Evolutionary conservation across 768 basidiomycete species (phyloP).

Genomic region (Kwoniella sp.): DNA sequence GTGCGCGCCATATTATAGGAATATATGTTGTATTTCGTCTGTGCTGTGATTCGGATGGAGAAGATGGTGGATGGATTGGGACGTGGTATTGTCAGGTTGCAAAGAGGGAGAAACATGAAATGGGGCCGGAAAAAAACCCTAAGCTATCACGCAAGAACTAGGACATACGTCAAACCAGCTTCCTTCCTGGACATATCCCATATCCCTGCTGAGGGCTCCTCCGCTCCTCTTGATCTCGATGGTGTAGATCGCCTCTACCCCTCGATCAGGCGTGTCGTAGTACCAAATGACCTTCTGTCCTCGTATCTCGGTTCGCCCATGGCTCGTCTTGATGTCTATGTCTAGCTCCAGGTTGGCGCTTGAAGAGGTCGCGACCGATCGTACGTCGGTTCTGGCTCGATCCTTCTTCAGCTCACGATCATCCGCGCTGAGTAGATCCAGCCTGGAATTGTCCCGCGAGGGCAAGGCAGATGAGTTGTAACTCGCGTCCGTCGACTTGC

Average conservation of each 20-base stretch:
- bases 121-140: too few species aligned
- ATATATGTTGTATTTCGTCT: too few species aligned
- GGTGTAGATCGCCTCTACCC: slow-evolving; percentile 54
- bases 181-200: slow-evolving; percentile 31
- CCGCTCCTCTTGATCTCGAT: slow-evolving; percentile 60
- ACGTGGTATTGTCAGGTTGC: too few species aligned
- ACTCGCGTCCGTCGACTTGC: slow-evolving; percentile 5
- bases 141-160: slow-evolving; percentile 36
- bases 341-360: slow-evolving; percentile 25
- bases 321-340: slow-evolving; percentile 56
- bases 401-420: background rate
- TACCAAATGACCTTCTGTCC: slow-evolving; percentile 64
- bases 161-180: slow-evolving; percentile 51
- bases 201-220: slow-evolving; percentile 57
- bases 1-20: too few species aligned
- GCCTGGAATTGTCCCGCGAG: slow-evolving; percentile 8
- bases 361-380: slow-evolving; percentile 15
- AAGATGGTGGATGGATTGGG: background rate
- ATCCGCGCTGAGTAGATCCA: slow-evolving; percentile 5
- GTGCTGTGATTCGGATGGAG: background rate
- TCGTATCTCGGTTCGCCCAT: slow-evolving; percentile 61
- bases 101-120: background rate
- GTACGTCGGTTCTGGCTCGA: background rate
- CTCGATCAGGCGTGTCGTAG: slow-evolving; percentile 57
- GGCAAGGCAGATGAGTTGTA: background rate